These are phyloP conservation scores for Kingdonia uniflora DNA, from an alignment of 164 flowering plant species.

Conservation along the genomic window DNA sequence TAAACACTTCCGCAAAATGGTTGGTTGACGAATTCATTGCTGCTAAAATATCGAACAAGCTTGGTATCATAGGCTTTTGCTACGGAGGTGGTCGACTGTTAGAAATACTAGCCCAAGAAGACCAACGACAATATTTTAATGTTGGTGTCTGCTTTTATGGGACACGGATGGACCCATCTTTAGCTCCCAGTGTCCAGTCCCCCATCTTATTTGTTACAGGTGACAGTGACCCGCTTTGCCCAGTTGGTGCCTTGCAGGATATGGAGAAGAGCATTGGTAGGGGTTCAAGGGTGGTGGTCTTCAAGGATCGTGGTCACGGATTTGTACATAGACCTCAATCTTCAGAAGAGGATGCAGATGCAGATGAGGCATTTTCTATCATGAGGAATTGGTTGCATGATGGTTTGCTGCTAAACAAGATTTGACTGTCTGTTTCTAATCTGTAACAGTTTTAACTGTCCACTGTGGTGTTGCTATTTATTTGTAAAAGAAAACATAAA, in stretches of 20 bases:
- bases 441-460: too few species aligned
- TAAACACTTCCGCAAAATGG: conserved; percentile 55
- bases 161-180: conserved; percentile 43
- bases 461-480: too few species aligned
- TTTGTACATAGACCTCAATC: conserved; percentile 76
- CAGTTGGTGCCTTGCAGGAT: conserved; percentile 27
- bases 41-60: conserved; percentile 61
- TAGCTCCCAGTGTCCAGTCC: conserved; percentile 39
- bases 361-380: conserved; percentile 55
- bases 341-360: conserved; percentile 75
- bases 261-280: conserved; percentile 32
- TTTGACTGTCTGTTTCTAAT: conserved; percentile 4
- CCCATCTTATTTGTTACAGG: conserved; percentile 69
- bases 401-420: conserved; percentile 23
- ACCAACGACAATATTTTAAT: conserved; percentile 39
- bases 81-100: conserved; percentile 66
- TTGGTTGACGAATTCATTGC: conserved; percentile 68
- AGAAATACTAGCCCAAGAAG: conserved; percentile 64
- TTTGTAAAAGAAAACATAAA: too few species aligned
- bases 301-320: conserved; percentile 73
- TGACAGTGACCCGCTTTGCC: conserved; percentile 60
- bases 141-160: conserved; percentile 71
- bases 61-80: conserved; percentile 80
- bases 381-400: conserved; percentile 70
- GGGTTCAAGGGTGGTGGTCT: conserved; percentile 42